These are phyloP conservation scores for Candida awuae DNA, from an alignment of 805 yeast genomes.

Conservation along the genomic window DNA sequence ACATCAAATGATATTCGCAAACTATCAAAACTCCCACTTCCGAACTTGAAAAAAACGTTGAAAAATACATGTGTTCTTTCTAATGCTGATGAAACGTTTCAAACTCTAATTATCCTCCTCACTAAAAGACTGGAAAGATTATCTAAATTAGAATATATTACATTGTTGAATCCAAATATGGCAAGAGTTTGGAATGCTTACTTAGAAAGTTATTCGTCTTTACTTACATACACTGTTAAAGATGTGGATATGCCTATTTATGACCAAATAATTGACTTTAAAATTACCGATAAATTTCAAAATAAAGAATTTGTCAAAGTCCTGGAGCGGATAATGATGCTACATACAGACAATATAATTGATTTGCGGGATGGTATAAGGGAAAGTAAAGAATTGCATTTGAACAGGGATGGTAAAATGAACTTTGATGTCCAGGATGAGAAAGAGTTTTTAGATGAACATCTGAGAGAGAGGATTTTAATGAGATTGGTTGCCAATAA, in stretches of 20 bases:
- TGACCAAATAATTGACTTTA: slow-evolving; percentile 25
- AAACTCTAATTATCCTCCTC: slow-evolving; percentile 49
- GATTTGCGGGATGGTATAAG: slow-evolving; percentile 73
- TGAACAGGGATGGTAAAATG: too few species aligned
- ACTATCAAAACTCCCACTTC: slow-evolving; percentile 2
- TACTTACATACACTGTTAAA: too few species aligned
- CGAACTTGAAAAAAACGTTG: slow-evolving; percentile 1
- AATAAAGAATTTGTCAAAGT: slow-evolving; percentile 46
- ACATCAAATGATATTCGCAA: too few species aligned
- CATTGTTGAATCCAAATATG: slow-evolving; percentile 78
- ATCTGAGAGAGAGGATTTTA: slow-evolving; percentile 74
- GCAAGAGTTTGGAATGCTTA: slow-evolving; percentile 70
- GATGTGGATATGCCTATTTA: slow-evolving; percentile 19
- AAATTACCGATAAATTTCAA: slow-evolving; percentile 38
- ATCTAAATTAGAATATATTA: slow-evolving; percentile 72
- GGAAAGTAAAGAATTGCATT: slow-evolving; percentile 38
- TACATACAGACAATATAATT: slow-evolving; percentile 81
- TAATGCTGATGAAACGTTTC: slow-evolving; percentile 49
- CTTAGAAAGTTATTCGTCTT: slow-evolving; percentile 60
- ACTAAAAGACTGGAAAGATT: slow-evolving; percentile 67
- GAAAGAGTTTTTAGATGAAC: slow-evolving; percentile 54
- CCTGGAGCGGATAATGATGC: slow-evolving; percentile 52
- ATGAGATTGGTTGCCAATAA: slow-evolving; percentile 85
- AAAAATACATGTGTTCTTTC: not conserved
- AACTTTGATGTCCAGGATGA: slow-evolving; percentile 16